phyloP scores from a whole-genome alignment of 169 alveolate genomes.

The Amoebophrya sp. region DNA sequence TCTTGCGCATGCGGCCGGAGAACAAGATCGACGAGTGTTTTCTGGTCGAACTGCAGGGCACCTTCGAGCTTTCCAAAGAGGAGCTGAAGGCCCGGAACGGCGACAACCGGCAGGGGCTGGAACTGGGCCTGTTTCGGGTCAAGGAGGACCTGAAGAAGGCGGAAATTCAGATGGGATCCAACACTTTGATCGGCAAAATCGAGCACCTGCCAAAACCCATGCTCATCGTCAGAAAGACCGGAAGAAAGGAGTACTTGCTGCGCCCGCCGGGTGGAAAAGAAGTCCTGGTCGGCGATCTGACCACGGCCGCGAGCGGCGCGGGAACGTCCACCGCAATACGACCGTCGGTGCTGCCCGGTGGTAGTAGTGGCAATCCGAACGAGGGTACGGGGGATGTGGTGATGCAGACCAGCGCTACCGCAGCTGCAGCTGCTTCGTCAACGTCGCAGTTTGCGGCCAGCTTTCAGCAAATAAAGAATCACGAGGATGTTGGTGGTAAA shows the following conservation, averaged over 20 bases:
- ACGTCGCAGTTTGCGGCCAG: too few relatives aligned
- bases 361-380: too few relatives aligned
- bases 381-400: too few relatives aligned
- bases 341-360: too few relatives aligned
- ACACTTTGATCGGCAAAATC: neutral
- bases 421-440: too few relatives aligned
- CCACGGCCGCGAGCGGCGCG: too few relatives aligned
- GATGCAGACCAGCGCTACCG: too few relatives aligned
- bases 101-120: slow-evolving; percentile 2
- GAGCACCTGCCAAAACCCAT: neutral
- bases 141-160: neutral
- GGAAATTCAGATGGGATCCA: neutral
- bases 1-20: neutral
- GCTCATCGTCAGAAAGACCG: neutral
- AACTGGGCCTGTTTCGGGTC: neutral
- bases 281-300: too few relatives aligned
- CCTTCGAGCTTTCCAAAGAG: neutral
- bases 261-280: neutral
- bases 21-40: slow-evolving; percentile 18
- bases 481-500: too few relatives aligned
- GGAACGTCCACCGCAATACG: too few relatives aligned
- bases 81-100: neutral
- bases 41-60: neutral
- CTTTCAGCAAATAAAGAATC: too few relatives aligned
- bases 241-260: neutral